phyloP scores from a whole-genome alignment of 1,284 basidiomycete species.

The Trametes hirsuta region DNA sequence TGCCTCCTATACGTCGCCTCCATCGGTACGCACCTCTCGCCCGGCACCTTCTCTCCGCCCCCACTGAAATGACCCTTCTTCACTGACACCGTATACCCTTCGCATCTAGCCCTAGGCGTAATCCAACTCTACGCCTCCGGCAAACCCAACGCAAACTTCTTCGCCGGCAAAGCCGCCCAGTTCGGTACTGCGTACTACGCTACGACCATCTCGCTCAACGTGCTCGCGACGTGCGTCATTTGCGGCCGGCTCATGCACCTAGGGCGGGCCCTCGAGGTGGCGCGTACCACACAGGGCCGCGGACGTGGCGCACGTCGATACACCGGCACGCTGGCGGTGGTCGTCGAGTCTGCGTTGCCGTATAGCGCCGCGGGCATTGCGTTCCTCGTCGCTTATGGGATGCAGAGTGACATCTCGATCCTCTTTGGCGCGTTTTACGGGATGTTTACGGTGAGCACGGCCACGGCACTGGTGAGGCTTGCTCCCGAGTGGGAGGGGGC shows the following conservation, averaged over 20 bases:
- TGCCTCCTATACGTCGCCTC: conserved; percentile 20
- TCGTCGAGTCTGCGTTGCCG: conserved; percentile 17
- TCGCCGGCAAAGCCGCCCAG: conserved; percentile 19
- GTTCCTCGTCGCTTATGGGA: conserved; percentile 16
- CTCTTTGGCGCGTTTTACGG: conserved; percentile 23
- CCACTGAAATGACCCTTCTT: neutral
- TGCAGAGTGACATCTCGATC: conserved; percentile 11
- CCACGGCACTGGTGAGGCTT: too few species aligned
- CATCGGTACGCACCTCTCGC: conserved; percentile 9
- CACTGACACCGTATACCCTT: neutral
- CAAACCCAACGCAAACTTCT: conserved; percentile 24
- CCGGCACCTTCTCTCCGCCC: neutral
- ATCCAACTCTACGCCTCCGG: conserved; percentile 21
- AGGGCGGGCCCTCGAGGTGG: conserved; percentile 8
- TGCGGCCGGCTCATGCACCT: conserved; percentile 13
- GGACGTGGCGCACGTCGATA: conserved; percentile 1
- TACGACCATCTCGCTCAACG: conserved; percentile 13
- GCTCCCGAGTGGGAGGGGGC: too few species aligned
- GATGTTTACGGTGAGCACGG: conserved; percentile 18
- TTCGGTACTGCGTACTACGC: conserved; percentile 19
- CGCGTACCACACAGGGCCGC: conserved; percentile 3
- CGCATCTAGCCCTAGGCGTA: conserved; percentile 18
- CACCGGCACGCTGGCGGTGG: conserved; percentile 15
- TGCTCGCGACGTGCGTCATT: conserved; percentile 17
- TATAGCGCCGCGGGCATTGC: conserved; percentile 18